Conservation (phyloP, 495 filamentous ascomycete species). For the Talaromyces wortmannii region DNA sequence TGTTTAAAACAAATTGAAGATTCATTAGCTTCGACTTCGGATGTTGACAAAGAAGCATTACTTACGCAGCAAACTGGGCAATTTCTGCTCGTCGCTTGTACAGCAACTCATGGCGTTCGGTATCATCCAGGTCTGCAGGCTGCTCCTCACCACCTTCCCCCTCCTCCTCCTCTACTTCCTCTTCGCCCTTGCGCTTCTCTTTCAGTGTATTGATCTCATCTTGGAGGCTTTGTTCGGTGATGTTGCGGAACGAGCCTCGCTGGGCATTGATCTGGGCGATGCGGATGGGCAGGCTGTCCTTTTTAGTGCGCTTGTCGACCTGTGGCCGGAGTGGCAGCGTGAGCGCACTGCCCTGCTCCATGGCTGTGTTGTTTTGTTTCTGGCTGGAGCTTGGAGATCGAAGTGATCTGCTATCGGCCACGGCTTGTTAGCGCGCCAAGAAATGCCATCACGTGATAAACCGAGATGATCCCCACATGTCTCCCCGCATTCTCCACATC, state of each 20-base stretch:
- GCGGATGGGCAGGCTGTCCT: slow-evolving; percentile 59
- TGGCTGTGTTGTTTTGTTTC: slow-evolving; percentile 1
- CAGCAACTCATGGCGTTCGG: slow-evolving; percentile 32
- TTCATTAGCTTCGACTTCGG: not conserved
- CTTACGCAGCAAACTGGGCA: slow-evolving; percentile 36
- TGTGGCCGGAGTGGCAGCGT: slow-evolving; percentile 61
- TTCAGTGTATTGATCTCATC: slow-evolving; percentile 51
- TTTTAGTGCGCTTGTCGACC: slow-evolving; percentile 42
- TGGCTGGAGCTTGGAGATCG: not conserved
- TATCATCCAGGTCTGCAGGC: slow-evolving; percentile 21
- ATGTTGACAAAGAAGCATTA: not conserved
- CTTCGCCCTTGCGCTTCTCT: slow-evolving; percentile 17
- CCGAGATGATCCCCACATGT: too few species aligned
- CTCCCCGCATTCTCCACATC: too few species aligned
- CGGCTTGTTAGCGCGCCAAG: not conserved
- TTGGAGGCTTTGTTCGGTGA: slow-evolving; percentile 55
- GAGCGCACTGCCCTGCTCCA: slow-evolving; percentile 36
- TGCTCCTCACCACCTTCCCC: slow-evolving; percentile 27
- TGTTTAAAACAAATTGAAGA: slow-evolving; percentile 14
- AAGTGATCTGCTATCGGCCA: not conserved
- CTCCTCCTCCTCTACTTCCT: slow-evolving; percentile 26
- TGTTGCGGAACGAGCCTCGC: slow-evolving; percentile 64
- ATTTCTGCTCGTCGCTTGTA: slow-evolving; percentile 40
- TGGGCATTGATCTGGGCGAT: slow-evolving; percentile 69
- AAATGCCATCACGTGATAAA: not conserved